Percentiles rank a stretch among this genome's conserved stretches.
Evolutionary conservation across 495 filamentous ascomycete species (phyloP).

Genomic region (Xylaria cubensis): DNA sequence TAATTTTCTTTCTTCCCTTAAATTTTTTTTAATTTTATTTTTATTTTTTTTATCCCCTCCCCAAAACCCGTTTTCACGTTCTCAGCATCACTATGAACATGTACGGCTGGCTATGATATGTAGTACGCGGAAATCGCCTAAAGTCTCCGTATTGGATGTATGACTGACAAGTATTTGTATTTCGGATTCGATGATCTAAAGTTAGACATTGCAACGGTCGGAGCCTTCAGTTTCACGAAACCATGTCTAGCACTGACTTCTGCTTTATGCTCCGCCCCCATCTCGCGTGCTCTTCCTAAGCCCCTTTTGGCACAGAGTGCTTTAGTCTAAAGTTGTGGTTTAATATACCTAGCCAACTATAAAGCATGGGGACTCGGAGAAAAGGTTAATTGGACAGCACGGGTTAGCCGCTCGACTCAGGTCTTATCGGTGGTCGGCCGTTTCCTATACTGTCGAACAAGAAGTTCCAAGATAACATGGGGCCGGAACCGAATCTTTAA

Average conservation of each 20-base stretch:
- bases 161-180: neutral
- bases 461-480: constrained; percentile 11
- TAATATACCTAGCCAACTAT: neutral
- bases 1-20: neutral
- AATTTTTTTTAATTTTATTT: too few relatives aligned
- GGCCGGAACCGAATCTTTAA: neutral
- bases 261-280: neutral
- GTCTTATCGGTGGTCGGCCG: neutral
- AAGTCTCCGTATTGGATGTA: neutral
- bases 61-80: neutral
- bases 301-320: constrained; percentile 5
- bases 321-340: constrained; percentile 3
- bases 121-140: neutral
- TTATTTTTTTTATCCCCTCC: too few relatives aligned
- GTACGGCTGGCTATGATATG: neutral
- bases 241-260: constrained; percentile 3
- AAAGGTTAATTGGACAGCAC: neutral
- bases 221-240: neutral
- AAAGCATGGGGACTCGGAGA: neutral
- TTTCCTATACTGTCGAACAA: neutral
- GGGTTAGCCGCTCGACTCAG: neutral
- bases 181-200: neutral
- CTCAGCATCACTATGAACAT: neutral
- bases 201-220: neutral
- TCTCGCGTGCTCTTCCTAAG: neutral